Conservation (phyloP, 108 stramenopile genomes). For the Fistulifera pelliculosa region DNA sequence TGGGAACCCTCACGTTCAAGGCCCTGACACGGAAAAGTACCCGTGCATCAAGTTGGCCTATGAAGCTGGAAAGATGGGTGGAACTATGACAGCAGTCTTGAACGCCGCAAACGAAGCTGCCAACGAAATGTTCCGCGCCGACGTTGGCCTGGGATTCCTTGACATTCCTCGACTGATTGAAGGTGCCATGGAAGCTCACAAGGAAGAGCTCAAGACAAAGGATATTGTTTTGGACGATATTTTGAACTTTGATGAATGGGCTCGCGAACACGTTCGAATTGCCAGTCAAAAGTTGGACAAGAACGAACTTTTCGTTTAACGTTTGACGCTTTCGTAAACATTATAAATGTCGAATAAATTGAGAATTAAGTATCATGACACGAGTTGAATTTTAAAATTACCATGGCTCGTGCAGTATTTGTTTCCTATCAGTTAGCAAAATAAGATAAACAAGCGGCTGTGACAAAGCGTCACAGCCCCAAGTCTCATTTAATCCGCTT, state of each 20-base stretch:
- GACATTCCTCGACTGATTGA: slow-evolving; percentile 91
- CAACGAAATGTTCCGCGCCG: slow-evolving; percentile 91
- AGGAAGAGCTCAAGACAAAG: slow-evolving; percentile 71
- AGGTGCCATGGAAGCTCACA: slow-evolving; percentile 91
- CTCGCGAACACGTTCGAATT: slow-evolving; percentile 64
- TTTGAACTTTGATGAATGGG: slow-evolving; percentile 85
- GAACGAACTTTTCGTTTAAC: slow-evolving; percentile 1
- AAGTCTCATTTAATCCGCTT: too few species aligned
- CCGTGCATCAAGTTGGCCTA: slow-evolving; percentile 92
- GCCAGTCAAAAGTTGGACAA: slow-evolving; percentile 37
- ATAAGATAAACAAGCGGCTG: too few species aligned
- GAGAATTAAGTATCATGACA: too few species aligned
- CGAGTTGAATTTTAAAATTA: too few species aligned
- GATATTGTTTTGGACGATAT: slow-evolving; percentile 89
- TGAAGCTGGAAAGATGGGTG: slow-evolving; percentile 84
- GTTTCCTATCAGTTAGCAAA: too few species aligned
- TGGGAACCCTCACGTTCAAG: slow-evolving; percentile 75
- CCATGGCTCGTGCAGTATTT: too few species aligned
- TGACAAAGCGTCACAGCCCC: too few species aligned
- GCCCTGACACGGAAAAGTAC: slow-evolving; percentile 90
- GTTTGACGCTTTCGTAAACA: too few species aligned
- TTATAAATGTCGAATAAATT: too few species aligned
- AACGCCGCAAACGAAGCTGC: slow-evolving; percentile 96
- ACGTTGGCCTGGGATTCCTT: slow-evolving; percentile 82
- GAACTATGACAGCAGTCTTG: slow-evolving; percentile 94